Conservation (phyloP, 2,329 filamentous ascomycete species). For the Penicillium fuscoglaucum region DNA sequence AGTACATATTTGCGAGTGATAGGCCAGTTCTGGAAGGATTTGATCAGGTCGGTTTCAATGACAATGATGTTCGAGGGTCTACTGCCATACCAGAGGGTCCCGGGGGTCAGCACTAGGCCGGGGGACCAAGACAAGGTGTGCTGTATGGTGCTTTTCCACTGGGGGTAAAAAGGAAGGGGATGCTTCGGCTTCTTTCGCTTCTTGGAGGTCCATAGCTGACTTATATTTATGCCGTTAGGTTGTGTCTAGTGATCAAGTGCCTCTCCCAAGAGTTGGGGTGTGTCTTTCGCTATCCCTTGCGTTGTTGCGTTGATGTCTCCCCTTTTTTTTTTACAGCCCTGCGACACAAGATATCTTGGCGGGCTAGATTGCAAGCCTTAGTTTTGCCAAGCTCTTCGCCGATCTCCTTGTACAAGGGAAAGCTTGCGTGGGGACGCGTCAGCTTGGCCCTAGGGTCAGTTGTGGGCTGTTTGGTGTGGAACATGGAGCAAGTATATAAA, state of each 20-base stretch:
- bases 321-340: neutral
- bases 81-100: constrained; percentile 37
- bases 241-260: neutral
- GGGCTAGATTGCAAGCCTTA: neutral
- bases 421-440: constrained; percentile 5
- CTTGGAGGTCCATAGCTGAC: constrained; percentile 8
- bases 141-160: neutral
- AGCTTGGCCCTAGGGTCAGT: neutral
- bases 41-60: constrained; percentile 1
- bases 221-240: neutral
- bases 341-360: constrained; percentile 2
- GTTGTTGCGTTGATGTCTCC: neutral
- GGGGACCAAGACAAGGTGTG: constrained; percentile 40
- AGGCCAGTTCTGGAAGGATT: constrained; percentile 37
- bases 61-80: neutral
- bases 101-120: constrained; percentile 34
- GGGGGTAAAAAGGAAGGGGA: neutral
- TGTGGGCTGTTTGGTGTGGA: neutral
- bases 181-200: constrained; percentile 12
- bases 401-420: neutral
- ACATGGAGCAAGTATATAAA: neutral
- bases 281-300: neutral
- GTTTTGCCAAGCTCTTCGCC: constrained; percentile 3
- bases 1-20: constrained; percentile 34
- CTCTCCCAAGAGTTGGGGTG: neutral